Conservation (phyloP, 73 alveolate genomes). For the Tetrahymena elliotti region DNA sequence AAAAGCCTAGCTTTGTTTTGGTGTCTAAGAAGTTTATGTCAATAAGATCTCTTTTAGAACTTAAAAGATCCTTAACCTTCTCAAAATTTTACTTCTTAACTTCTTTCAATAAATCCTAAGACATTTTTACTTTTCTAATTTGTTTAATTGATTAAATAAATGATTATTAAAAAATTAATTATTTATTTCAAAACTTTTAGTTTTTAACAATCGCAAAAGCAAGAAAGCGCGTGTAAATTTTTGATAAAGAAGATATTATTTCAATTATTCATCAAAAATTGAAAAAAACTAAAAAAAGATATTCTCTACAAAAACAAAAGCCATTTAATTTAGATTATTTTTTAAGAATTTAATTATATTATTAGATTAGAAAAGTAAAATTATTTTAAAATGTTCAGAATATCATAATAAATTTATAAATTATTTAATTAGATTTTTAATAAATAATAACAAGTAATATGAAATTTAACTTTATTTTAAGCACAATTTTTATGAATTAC, state of each 20-base stretch:
- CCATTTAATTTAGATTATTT: too few relatives aligned
- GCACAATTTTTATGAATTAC: too few relatives aligned
- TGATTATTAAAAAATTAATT: not conserved
- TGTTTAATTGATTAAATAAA: not conserved
- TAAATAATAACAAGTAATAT: too few relatives aligned
- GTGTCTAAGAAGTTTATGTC: not conserved
- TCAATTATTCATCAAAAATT: not conserved
- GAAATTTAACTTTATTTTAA: too few relatives aligned
- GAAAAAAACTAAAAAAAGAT: too few relatives aligned
- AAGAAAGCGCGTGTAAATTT: not conserved
- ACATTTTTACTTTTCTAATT: not conserved
- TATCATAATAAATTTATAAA: too few relatives aligned
- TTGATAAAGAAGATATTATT: not conserved
- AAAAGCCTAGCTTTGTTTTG: not conserved
- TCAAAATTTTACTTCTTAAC: not conserved
- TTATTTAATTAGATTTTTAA: too few relatives aligned
- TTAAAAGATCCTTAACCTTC: not conserved
- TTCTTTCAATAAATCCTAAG: not conserved
- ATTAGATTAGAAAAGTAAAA: too few relatives aligned
- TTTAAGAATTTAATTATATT: too few relatives aligned
- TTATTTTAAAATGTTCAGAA: too few relatives aligned
- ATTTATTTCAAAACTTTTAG: not conserved
- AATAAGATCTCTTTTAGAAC: not conserved
- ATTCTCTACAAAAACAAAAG: too few relatives aligned
- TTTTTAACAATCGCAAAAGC: not conserved